These are phyloP conservation scores for Poa annua DNA, from an alignment of 176 grass and related monocot genomes.

Conservation along the genomic window DNA sequence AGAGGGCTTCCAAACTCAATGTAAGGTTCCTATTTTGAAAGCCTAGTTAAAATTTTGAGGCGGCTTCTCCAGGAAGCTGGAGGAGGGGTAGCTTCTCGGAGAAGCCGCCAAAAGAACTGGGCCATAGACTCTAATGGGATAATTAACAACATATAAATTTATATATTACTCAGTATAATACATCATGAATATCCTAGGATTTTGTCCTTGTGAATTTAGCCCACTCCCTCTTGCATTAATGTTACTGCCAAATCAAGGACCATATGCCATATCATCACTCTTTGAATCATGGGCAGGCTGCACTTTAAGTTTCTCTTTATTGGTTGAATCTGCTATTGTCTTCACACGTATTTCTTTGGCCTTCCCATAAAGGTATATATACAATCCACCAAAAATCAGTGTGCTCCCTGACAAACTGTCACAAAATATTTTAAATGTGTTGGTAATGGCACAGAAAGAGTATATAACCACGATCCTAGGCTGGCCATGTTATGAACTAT, in stretches of 20 bases:
- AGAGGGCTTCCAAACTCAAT: too few relatives aligned
- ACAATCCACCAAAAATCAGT: conserved; percentile 16
- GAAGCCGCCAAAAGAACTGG: too few relatives aligned
- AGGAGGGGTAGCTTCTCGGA: too few relatives aligned
- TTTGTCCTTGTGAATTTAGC: background rate
- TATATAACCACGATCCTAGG: too few relatives aligned
- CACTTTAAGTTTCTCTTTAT: background rate
- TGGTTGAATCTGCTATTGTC: background rate
- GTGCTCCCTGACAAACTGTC: background rate
- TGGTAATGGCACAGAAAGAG: background rate
- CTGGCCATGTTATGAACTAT: too few relatives aligned
- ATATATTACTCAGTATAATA: background rate
- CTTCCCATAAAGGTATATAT: conserved; percentile 31
- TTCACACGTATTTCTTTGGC: conserved; percentile 1
- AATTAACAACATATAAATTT: background rate
- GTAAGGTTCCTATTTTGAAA: too few relatives aligned
- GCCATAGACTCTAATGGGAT: background rate
- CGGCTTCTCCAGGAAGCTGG: too few relatives aligned
- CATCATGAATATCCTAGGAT: background rate
- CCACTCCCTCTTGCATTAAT: background rate
- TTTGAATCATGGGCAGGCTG: background rate
- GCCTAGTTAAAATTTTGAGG: too few relatives aligned
- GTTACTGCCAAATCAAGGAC: background rate
- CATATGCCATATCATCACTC: background rate
- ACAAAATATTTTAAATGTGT: background rate